phyloP scores from a whole-genome alignment of 805 yeast species.

The Spathaspora boniae region DNA sequence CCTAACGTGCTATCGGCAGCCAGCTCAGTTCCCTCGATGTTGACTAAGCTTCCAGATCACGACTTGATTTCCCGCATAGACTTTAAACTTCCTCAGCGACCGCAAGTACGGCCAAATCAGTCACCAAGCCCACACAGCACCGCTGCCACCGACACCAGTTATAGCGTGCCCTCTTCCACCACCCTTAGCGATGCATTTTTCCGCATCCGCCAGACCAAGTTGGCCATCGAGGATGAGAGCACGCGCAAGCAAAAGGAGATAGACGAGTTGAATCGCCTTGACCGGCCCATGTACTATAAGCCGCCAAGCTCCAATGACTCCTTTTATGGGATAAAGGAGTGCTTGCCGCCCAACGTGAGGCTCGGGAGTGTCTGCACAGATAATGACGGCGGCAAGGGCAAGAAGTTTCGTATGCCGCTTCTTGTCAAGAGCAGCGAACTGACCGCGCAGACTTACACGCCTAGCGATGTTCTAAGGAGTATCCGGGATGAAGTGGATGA shows the following conservation, averaged over 20 bases:
- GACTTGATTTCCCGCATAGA: not conserved
- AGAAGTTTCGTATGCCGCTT: too few species aligned
- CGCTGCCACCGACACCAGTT: conserved; percentile 1
- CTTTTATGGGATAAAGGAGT: conserved; percentile 23
- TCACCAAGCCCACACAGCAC: not conserved
- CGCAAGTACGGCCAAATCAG: not conserved
- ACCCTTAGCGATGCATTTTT: conserved; percentile 8
- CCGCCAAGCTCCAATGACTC: conserved; percentile 29
- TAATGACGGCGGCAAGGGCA: too few species aligned
- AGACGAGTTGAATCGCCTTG: conserved; percentile 4
- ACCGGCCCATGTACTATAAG: conserved; percentile 25
- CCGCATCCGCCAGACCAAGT: conserved; percentile 8
- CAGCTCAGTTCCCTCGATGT: too few species aligned
- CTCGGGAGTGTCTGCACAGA: conserved; percentile 1
- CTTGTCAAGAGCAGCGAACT: conserved; percentile 2
- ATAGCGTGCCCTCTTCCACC: conserved; percentile 5
- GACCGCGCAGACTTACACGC: too few species aligned
- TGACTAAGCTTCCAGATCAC: not conserved
- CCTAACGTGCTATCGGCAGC: too few species aligned
- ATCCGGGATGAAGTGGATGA: conserved; percentile 12
- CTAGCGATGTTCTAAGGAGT: conserved; percentile 2
- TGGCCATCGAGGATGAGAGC: conserved; percentile 4
- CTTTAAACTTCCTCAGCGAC: conserved; percentile 1
- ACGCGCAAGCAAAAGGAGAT: conserved; percentile 2
- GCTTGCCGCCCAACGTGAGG: conserved; percentile 22